phyloP scores from a whole-genome alignment of 139 green algal species.

The Pseudopediastrum boryanum region DNA sequence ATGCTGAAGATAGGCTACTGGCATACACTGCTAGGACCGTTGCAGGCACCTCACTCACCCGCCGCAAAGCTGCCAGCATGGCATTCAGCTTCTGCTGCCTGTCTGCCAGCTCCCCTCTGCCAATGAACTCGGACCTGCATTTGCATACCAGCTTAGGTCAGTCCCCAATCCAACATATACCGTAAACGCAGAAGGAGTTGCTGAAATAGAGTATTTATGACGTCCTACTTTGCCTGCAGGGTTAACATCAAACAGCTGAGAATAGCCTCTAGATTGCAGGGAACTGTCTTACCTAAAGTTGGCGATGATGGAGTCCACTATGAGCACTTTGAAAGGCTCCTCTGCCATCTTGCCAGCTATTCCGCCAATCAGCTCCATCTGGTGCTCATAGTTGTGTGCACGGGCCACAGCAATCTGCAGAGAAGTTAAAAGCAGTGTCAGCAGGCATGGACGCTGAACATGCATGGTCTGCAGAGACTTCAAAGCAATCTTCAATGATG shows the following conservation, averaged over 20 bases:
- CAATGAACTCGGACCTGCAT: constrained; percentile 77
- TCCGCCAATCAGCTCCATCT: constrained; percentile 57
- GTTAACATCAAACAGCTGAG: no score
- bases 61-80: constrained; percentile 76
- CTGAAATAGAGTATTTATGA: no score
- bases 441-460: neutral
- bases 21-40: no score
- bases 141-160: neutral
- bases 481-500: neutral
- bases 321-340: constrained; percentile 83
- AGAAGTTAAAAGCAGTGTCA: neutral
- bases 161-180: neutral
- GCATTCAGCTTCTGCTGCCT: constrained; percentile 88
- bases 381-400: constrained; percentile 84
- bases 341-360: constrained; percentile 78
- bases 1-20: no score
- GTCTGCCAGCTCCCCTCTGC: constrained; percentile 90
- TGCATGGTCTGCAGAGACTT: neutral
- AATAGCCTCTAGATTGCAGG: no score
- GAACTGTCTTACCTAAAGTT: constrained; percentile 74
- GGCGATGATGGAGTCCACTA: constrained; percentile 90
- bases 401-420: constrained; percentile 73
- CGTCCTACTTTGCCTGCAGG: no score
- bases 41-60: constrained; percentile 49
- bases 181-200: no score